These are phyloP conservation scores for Vitis amurensis DNA, from an alignment of 164 flowering plant genomes.

Conservation along the genomic window DNA sequence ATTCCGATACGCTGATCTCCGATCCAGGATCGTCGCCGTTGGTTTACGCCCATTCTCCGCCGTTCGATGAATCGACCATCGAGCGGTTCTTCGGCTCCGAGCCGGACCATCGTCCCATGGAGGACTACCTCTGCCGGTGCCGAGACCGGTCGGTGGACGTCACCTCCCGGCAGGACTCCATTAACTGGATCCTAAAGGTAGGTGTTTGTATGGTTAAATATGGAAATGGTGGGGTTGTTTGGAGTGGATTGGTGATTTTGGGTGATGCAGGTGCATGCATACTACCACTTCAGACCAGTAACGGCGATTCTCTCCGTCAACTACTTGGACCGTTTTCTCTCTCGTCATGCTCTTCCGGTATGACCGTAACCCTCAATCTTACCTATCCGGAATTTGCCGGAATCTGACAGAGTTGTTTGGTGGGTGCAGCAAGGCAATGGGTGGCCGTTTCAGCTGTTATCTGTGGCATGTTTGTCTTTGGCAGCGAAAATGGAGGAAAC, in stretches of 20 bases:
- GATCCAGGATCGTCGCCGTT: background rate
- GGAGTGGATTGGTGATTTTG: background rate
- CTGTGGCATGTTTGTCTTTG: conserved; percentile 69
- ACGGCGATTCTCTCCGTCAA: conserved; percentile 63
- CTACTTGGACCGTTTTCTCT: conserved; percentile 73
- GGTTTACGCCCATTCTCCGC: background rate
- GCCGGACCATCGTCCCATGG: conserved; percentile 34
- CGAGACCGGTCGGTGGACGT: conserved; percentile 33
- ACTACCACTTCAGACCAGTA: conserved; percentile 48
- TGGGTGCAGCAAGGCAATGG: conserved; percentile 27
- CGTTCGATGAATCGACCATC: conserved; percentile 27
- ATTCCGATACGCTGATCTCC: conserved; percentile 16
- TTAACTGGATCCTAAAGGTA: conserved; percentile 67
- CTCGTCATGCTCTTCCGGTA: conserved; percentile 48
- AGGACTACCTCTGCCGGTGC: conserved; percentile 38
- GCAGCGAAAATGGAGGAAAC: conserved; percentile 86
- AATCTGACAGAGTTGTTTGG: background rate
- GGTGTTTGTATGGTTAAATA: background rate
- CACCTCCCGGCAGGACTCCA: conserved; percentile 58
- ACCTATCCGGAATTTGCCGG: conserved; percentile 1
- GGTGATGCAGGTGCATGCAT: conserved; percentile 50
- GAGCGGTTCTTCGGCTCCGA: conserved; percentile 35
- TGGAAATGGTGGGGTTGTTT: background rate
- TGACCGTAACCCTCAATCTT: too few relatives aligned
- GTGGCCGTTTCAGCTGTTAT: conserved; percentile 69